Evolutionary conservation across 371 early-diverging fungal species (phyloP).

Genomic region (Haplosporangium sp.): DNA sequence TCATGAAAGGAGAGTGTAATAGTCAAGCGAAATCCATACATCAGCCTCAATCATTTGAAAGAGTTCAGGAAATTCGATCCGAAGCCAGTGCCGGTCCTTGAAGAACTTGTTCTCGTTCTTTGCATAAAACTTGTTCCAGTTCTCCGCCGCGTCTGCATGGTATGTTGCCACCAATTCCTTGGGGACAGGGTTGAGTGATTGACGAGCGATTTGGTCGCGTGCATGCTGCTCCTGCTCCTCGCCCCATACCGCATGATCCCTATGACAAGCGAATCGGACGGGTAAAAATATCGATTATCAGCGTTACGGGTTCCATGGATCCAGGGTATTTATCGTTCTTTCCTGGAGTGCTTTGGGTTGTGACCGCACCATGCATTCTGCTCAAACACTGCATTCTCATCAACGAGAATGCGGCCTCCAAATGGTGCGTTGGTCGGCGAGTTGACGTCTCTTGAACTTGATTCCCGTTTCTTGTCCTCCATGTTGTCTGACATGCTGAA

Average conservation of each 20-base stretch:
- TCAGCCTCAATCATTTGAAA: constrained; percentile 50
- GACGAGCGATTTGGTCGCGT: constrained; percentile 44
- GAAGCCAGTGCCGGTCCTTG: constrained; percentile 96
- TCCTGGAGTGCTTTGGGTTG: background rate
- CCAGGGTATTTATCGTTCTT: background rate
- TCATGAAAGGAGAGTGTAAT: constrained; percentile 2
- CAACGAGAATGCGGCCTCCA: constrained; percentile 70
- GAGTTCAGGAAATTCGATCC: constrained; percentile 93
- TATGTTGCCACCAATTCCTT: constrained; percentile 38
- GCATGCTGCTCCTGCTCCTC: constrained; percentile 72
- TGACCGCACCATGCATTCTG: constrained; percentile 81
- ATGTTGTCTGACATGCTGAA: background rate
- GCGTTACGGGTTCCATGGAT: background rate
- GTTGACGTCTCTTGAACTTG: constrained; percentile 50
- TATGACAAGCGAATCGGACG: constrained; percentile 14
- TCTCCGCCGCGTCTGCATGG: constrained; percentile 44
- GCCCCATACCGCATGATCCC: constrained; percentile 88
- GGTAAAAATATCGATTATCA: background rate
- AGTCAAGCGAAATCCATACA: constrained; percentile 5
- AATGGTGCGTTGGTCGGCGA: constrained; percentile 57
- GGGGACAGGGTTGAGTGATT: constrained; percentile 34
- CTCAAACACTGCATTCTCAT: constrained; percentile 74
- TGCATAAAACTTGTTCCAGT: constrained; percentile 87
- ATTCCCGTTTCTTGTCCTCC: constrained; percentile 40
- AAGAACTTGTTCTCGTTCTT: constrained; percentile 94